A percentile compares a stretch with the other conserved stretches of the same genome.
Evolutionary conservation across 1,139 yeast species (phyloP).

Genomic region (Lipomyces yarrowii): DNA sequence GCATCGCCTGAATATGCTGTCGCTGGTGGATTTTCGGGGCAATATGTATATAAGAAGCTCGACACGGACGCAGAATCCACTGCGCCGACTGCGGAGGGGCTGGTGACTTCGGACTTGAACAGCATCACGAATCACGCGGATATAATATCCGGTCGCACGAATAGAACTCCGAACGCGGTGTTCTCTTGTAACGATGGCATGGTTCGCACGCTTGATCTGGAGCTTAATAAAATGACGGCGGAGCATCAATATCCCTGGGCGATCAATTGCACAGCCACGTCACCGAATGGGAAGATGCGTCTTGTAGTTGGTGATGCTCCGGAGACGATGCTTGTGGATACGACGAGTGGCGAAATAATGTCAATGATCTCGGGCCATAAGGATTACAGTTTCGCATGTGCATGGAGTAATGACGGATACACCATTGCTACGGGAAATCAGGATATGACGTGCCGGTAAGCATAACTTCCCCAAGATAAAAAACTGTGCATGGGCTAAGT

Average conservation of each 20-base stretch:
- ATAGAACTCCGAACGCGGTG: slow-evolving; percentile 38
- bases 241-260: slow-evolving; percentile 49
- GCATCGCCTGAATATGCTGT: slow-evolving; percentile 50
- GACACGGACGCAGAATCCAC: slow-evolving; percentile 37
- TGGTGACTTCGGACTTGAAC: slow-evolving; percentile 50
- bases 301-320: slow-evolving; percentile 57
- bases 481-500: background rate
- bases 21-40: slow-evolving; percentile 62
- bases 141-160: slow-evolving; percentile 39
- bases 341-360: slow-evolving; percentile 39
- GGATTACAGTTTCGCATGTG: slow-evolving; percentile 64
- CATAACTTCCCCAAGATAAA: background rate
- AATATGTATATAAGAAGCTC: slow-evolving; percentile 49
- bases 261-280: slow-evolving; percentile 54
- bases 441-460: slow-evolving; percentile 55
- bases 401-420: slow-evolving; percentile 55
- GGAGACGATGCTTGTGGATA: slow-evolving; percentile 52
- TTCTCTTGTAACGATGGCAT: slow-evolving; percentile 56
- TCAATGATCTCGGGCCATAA: slow-evolving; percentile 50
- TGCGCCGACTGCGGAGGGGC: slow-evolving; percentile 38
- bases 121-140: slow-evolving; percentile 61
- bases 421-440: slow-evolving; percentile 60
- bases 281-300: slow-evolving; percentile 47
- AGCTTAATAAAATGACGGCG: slow-evolving; percentile 34
- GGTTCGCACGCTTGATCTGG: slow-evolving; percentile 50